Conservation (phyloP, 371 early-diverging fungal species). For the Mortierella polycephala region DNA sequence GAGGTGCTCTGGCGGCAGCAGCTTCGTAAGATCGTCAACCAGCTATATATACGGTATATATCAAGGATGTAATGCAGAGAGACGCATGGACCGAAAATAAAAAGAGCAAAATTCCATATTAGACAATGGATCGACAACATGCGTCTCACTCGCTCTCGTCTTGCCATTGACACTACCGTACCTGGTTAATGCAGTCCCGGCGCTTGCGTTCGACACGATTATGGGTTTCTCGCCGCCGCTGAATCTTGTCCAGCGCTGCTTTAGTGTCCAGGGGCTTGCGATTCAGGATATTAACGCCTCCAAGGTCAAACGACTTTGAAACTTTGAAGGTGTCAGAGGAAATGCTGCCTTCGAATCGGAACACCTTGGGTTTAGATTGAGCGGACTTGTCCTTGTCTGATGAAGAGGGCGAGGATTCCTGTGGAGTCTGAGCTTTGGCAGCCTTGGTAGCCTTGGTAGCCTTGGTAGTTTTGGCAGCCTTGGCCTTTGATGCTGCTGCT, state of each 20-base stretch:
- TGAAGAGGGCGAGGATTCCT: conserved; percentile 4
- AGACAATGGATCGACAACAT: neutral
- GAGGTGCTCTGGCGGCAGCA: conserved; percentile 49
- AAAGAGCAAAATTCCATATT: neutral
- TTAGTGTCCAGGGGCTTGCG: conserved; percentile 71
- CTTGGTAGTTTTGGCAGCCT: neutral
- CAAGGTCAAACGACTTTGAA: conserved; percentile 43
- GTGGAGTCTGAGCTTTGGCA: neutral
- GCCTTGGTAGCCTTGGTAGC: conserved; percentile 7
- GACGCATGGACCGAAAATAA: too few relatives aligned
- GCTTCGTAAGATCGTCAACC: conserved; percentile 47
- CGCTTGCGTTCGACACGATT: conserved; percentile 81
- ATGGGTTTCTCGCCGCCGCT: conserved; percentile 79
- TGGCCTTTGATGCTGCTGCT: neutral
- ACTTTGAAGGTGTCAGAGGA: conserved; percentile 48
- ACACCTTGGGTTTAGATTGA: conserved; percentile 21
- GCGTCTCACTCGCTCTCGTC: neutral
- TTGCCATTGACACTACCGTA: conserved; percentile 7
- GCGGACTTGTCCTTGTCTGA: neutral
- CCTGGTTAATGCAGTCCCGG: conserved; percentile 78
- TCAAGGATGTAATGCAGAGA: too few relatives aligned
- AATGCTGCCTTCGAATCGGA: conserved; percentile 51
- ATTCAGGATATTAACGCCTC: conserved; percentile 70
- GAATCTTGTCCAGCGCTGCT: conserved; percentile 76
- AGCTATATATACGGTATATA: too few relatives aligned